Conservation (phyloP, 345 rosid genomes). For the Capsella bursapastoris region DNA sequence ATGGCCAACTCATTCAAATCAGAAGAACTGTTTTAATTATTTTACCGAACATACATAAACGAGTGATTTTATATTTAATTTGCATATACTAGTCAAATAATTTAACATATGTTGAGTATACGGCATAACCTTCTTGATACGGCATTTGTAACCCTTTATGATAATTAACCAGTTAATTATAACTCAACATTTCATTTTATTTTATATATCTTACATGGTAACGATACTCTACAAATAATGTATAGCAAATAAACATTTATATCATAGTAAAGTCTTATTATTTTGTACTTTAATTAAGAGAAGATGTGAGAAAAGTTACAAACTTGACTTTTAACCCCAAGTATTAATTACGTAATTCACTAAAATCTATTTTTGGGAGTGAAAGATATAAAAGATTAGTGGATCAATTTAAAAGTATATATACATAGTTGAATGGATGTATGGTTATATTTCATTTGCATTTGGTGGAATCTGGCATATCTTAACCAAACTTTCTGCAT, state of each 20-base stretch:
- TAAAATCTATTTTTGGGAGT: neutral
- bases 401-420: neutral
- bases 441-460: constrained; percentile 25
- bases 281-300: neutral
- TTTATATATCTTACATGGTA: neutral
- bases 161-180: neutral
- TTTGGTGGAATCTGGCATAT: constrained; percentile 38
- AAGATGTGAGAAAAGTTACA: neutral
- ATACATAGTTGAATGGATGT: neutral
- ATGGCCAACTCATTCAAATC: constrained; percentile 6
- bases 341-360: neutral
- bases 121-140: neutral
- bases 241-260: no score
- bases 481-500: constrained; percentile 38
- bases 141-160: constrained; percentile 16
- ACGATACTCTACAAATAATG: no score
- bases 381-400: neutral
- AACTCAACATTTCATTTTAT: neutral
- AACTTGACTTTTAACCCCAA: neutral
- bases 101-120: neutral
- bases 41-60: neutral
- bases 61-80: neutral
- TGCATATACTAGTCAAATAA: constrained; percentile 7
- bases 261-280: neutral
- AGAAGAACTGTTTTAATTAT: neutral